Evolutionary conservation across 768 basidiomycete species (phyloP).

Genomic region (Mycena leptocephala): DNA sequence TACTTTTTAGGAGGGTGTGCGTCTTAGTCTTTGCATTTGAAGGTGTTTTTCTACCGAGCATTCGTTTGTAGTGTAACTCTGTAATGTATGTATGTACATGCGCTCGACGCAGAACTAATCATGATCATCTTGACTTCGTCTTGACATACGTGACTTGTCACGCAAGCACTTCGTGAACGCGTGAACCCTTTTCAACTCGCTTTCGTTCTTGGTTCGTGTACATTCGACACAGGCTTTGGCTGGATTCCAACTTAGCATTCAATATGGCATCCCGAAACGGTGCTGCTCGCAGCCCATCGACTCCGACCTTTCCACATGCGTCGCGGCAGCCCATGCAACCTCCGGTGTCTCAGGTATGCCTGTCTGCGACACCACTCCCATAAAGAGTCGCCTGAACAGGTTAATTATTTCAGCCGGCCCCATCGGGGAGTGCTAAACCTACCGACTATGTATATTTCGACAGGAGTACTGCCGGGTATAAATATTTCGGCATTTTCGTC

Average conservation of each 20-base stretch:
- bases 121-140: neutral
- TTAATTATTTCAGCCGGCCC: too few species aligned
- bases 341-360: conserved; percentile 15
- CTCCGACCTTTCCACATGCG: conserved; percentile 29
- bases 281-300: conserved; percentile 26
- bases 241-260: conserved; percentile 5
- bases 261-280: conserved; percentile 28
- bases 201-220: conserved; percentile 1
- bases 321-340: conserved; percentile 32
- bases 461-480: conserved; percentile 83
- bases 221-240: neutral
- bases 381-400: too few species aligned
- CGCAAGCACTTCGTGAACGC: too few species aligned
- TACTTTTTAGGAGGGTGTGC: neutral
- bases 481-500: conserved; percentile 91
- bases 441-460: neutral
- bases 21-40: neutral
- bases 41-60: too few species aligned
- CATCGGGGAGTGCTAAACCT: neutral
- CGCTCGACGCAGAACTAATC: neutral
- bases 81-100: neutral
- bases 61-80: too few species aligned
- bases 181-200: neutral
- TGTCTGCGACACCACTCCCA: too few species aligned
- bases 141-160: too few species aligned